Percentiles rank a stretch among this genome's conserved stretches.
Conservation (phyloP, 2,329 filamentous ascomycete genomes). For the Fusarium sp. region DNA sequence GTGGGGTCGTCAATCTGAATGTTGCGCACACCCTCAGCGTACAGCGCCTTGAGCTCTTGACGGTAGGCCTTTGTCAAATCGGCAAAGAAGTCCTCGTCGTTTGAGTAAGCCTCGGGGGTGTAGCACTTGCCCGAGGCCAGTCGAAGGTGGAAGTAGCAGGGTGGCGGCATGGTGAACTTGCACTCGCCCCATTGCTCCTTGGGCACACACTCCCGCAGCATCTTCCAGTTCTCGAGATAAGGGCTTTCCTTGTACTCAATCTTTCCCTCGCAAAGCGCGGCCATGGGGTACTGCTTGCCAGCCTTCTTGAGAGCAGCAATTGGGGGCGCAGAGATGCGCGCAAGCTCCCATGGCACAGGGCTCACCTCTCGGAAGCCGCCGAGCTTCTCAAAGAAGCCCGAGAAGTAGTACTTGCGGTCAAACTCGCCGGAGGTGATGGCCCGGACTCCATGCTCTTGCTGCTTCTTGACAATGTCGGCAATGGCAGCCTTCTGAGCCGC, state of each 20-base stretch:
- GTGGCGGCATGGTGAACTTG: slow-evolving; percentile 76
- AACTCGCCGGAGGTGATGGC: slow-evolving; percentile 79
- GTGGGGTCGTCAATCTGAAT: slow-evolving; percentile 74
- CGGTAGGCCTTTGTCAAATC: slow-evolving; percentile 69
- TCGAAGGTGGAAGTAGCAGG: slow-evolving; percentile 73
- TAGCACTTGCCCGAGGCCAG: slow-evolving; percentile 66
- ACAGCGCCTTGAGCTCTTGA: slow-evolving; percentile 65
- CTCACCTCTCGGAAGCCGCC: slow-evolving; percentile 53
- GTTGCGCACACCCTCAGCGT: slow-evolving; percentile 66
- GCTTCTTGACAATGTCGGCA: slow-evolving; percentile 72
- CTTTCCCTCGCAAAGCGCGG: slow-evolving; percentile 56
- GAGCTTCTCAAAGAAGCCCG: slow-evolving; percentile 62
- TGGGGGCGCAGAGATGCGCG: slow-evolving; percentile 53
- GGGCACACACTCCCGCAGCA: slow-evolving; percentile 59
- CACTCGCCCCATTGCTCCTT: slow-evolving; percentile 70
- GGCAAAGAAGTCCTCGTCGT: slow-evolving; percentile 67
- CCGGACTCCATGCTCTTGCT: slow-evolving; percentile 72
- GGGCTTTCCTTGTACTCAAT: slow-evolving; percentile 56
- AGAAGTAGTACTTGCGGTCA: slow-evolving; percentile 62
- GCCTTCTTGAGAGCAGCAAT: slow-evolving; percentile 54
- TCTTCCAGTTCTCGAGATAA: slow-evolving; percentile 58
- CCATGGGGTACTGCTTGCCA: slow-evolving; percentile 54
- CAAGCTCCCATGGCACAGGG: slow-evolving; percentile 54
- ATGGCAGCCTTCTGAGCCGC: slow-evolving; percentile 72
- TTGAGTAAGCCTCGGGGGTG: slow-evolving; percentile 62